Conservation (phyloP, 768 basidiomycete genomes). For the Suillus lakei region DNA sequence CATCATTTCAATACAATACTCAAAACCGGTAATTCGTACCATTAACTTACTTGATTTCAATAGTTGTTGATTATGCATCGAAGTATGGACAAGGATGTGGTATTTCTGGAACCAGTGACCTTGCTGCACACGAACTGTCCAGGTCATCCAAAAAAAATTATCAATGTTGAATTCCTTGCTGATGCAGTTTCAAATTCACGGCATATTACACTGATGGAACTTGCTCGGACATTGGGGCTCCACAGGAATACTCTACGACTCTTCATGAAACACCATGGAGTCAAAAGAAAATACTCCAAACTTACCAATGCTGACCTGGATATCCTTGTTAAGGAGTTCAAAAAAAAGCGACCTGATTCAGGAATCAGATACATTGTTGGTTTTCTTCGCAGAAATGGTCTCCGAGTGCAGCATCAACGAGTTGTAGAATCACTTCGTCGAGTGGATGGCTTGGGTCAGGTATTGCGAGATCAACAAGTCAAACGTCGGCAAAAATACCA, state of each 20-base stretch:
- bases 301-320: slow-evolving; percentile 19
- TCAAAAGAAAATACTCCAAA: slow-evolving; percentile 10
- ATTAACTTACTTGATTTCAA: no score
- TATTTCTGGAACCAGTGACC: slow-evolving; percentile 7
- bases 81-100: background rate
- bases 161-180: slow-evolving; percentile 11
- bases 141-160: slow-evolving; percentile 14
- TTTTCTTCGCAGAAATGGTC: slow-evolving; percentile 27
- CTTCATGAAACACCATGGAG: slow-evolving; percentile 15
- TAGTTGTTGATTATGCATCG: background rate
- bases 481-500: slow-evolving; percentile 33
- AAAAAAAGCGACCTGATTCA: slow-evolving; percentile 24
- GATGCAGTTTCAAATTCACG: slow-evolving; percentile 14
- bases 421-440: slow-evolving; percentile 30
- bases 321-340: slow-evolving; percentile 15
- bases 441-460: slow-evolving; percentile 36
- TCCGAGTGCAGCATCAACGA: slow-evolving; percentile 28
- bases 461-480: slow-evolving; percentile 21
- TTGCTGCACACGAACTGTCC: background rate
- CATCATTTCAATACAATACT: background rate
- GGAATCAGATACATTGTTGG: slow-evolving; percentile 35
- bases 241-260: slow-evolving; percentile 14
- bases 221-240: slow-evolving; percentile 11
- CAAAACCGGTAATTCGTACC: background rate
- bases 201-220: slow-evolving; percentile 17